Percentiles rank a stretch among this genome's conserved stretches.
phyloP scores from a whole-genome alignment of 73 alveolate genomes.

The Uronychia binucleata region DNA sequence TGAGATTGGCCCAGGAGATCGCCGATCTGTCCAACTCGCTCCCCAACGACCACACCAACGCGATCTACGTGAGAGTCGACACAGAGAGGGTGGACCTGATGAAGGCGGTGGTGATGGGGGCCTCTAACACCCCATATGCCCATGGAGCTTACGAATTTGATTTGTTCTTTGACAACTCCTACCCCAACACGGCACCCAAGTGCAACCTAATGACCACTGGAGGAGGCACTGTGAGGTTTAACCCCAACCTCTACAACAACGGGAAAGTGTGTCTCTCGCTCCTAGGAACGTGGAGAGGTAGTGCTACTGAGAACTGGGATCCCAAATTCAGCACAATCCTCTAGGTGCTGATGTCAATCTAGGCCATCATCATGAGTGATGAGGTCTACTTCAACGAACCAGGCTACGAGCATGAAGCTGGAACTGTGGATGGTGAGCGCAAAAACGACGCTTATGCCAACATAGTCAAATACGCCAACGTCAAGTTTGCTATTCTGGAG shows the following conservation, averaged over 20 bases:
- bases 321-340: slow-evolving; percentile 93
- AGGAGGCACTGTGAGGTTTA: slow-evolving; percentile 91
- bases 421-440: slow-evolving; percentile 90
- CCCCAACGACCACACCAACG: slow-evolving; percentile 87
- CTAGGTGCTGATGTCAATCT: slow-evolving; percentile 89
- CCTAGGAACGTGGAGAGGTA: slow-evolving; percentile 98
- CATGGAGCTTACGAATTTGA: slow-evolving; percentile 96
- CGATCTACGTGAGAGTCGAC: slow-evolving; percentile 86
- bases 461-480: slow-evolving; percentile 91
- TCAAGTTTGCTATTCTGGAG: slow-evolving; percentile 94
- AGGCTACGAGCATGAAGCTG: slow-evolving; percentile 95
- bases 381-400: slow-evolving; percentile 98
- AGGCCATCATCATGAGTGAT: slow-evolving; percentile 95
- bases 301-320: slow-evolving; percentile 96
- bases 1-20: slow-evolving; percentile 93
- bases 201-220: slow-evolving; percentile 94
- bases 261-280: slow-evolving; percentile 96
- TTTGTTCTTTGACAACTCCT: slow-evolving; percentile 87
- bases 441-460: slow-evolving; percentile 95
- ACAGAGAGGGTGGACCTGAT: slow-evolving; percentile 82
- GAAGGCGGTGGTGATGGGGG: slow-evolving; percentile 94
- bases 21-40: slow-evolving; percentile 84
- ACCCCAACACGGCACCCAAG: slow-evolving; percentile 95
- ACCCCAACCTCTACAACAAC: slow-evolving; percentile 95
- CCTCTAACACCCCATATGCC: slow-evolving; percentile 96